A percentile compares a stretch with the other conserved stretches of the same genome.
phyloP scores from a whole-genome alignment of 352 stramenopile species.

The Phytophthora rubi region DNA sequence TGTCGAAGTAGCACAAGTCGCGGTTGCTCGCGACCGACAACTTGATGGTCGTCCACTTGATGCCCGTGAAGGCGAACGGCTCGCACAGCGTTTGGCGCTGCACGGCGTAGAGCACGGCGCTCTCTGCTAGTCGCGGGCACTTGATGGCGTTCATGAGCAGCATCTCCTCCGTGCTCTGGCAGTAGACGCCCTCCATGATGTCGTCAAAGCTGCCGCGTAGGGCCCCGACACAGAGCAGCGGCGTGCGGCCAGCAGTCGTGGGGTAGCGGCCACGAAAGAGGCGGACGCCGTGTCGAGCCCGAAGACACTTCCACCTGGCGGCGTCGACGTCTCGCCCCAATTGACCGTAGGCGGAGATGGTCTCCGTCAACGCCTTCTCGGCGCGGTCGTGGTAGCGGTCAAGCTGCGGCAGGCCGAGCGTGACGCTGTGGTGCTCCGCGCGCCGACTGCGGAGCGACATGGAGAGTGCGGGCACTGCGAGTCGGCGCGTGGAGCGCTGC shows the following conservation, averaged over 20 bases:
- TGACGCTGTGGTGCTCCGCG: not conserved
- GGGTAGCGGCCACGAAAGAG: constrained; percentile 43
- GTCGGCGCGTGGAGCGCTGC: constrained; percentile 22
- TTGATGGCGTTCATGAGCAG: constrained; percentile 50
- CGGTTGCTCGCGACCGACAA: constrained; percentile 34
- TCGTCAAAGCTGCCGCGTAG: constrained; percentile 51
- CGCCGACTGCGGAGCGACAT: constrained; percentile 6
- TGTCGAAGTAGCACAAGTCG: constrained; percentile 47
- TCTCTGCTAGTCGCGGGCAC: constrained; percentile 39
- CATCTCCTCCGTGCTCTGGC: constrained; percentile 49
- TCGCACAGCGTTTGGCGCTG: constrained; percentile 37
- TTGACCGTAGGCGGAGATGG: constrained; percentile 38
- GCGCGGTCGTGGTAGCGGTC: constrained; percentile 35
- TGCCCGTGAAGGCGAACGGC: constrained; percentile 47
- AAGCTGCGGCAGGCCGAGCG: constrained; percentile 21
- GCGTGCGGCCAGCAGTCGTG: constrained; percentile 1
- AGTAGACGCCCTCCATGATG: constrained; percentile 53
- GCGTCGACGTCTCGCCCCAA: constrained; percentile 34
- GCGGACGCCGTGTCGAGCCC: constrained; percentile 33
- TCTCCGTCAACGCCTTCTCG: constrained; percentile 29
- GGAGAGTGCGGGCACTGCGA: constrained; percentile 27
- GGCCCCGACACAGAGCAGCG: constrained; percentile 41
- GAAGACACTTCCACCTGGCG: constrained; percentile 47
- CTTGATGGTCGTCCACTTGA: constrained; percentile 52
- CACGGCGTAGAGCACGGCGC: constrained; percentile 46